Conservation (phyloP, 768 basidiomycete species). For the Gautieria morchelliformis region DNA sequence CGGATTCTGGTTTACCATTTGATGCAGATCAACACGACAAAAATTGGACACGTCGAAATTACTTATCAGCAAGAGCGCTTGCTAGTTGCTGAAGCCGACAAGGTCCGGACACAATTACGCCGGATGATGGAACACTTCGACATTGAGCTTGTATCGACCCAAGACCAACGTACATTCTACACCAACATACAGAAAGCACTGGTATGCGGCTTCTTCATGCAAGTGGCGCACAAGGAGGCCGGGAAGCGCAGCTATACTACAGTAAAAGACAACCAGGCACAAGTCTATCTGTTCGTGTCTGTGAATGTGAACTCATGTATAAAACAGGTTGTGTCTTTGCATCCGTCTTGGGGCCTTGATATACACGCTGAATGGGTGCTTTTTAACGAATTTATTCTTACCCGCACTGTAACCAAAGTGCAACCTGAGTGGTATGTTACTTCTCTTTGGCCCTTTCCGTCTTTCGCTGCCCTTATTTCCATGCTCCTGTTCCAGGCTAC, state of each 20-base stretch:
- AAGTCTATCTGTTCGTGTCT: slow-evolving; percentile 12
- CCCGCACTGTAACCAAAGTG: slow-evolving; percentile 85
- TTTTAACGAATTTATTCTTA: slow-evolving; percentile 92
- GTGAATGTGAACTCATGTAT: neutral
- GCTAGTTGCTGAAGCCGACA: slow-evolving; percentile 89
- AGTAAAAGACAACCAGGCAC: slow-evolving; percentile 88
- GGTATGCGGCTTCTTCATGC: slow-evolving; percentile 96
- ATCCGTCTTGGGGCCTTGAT: slow-evolving; percentile 83
- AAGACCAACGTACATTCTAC: slow-evolving; percentile 63
- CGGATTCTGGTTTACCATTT: neutral
- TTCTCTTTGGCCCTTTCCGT: neutral
- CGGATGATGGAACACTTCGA: slow-evolving; percentile 89
- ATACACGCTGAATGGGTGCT: slow-evolving; percentile 86
- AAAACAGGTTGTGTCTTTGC: slow-evolving; percentile 54
- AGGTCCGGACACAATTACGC: slow-evolving; percentile 82
- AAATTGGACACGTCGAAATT: slow-evolving; percentile 89
- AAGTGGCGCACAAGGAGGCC: slow-evolving; percentile 90
- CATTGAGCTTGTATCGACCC: slow-evolving; percentile 58
- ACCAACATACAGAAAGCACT: slow-evolving; percentile 72
- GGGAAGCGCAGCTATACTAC: slow-evolving; percentile 84
- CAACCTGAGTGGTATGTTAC: slow-evolving; percentile 72
- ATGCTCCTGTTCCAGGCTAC: slow-evolving; percentile 33
- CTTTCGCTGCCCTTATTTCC: neutral
- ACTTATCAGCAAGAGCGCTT: slow-evolving; percentile 73
- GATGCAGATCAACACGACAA: slow-evolving; percentile 61